phyloP scores from a whole-genome alignment of 1,284 basidiomycete genomes.

The Nidula niveotomentosa region DNA sequence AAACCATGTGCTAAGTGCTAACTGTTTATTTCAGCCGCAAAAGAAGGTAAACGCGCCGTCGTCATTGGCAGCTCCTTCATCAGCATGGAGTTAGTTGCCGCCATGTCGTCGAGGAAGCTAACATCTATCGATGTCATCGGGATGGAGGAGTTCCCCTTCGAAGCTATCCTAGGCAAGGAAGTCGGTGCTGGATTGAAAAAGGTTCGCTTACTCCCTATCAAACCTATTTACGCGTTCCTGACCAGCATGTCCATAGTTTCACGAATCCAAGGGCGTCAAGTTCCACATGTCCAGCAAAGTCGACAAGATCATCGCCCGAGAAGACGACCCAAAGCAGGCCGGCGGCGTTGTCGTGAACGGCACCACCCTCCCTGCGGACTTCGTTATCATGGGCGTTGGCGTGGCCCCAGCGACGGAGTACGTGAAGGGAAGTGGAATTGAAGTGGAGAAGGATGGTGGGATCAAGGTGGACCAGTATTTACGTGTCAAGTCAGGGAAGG shows the following conservation, averaged over 20 bases:
- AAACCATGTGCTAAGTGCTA: not conserved
- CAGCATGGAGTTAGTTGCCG: constrained; percentile 87
- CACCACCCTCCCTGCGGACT: constrained; percentile 71
- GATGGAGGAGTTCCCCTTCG: constrained; percentile 84
- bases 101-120: constrained; percentile 74
- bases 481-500: constrained; percentile 50
- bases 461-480: constrained; percentile 83
- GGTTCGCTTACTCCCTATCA: constrained; percentile 33
- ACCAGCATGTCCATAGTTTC: constrained; percentile 45
- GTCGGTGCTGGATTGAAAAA: constrained; percentile 82
- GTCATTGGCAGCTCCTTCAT: constrained; percentile 94
- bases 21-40: constrained; percentile 35
- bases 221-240: not conserved
- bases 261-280: constrained; percentile 80
- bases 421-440: constrained; percentile 69
- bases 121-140: constrained; percentile 83
- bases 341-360: constrained; percentile 72
- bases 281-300: constrained; percentile 81
- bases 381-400: constrained; percentile 89
- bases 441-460: constrained; percentile 79
- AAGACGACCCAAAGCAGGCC: constrained; percentile 46
- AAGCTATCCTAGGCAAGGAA: constrained; percentile 78
- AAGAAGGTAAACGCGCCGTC: constrained; percentile 77
- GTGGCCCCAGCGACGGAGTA: constrained; percentile 86
- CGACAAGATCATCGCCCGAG: constrained; percentile 69